Conservation (phyloP, 306 rosid species). For the Gastrolobium bilobum region DNA sequence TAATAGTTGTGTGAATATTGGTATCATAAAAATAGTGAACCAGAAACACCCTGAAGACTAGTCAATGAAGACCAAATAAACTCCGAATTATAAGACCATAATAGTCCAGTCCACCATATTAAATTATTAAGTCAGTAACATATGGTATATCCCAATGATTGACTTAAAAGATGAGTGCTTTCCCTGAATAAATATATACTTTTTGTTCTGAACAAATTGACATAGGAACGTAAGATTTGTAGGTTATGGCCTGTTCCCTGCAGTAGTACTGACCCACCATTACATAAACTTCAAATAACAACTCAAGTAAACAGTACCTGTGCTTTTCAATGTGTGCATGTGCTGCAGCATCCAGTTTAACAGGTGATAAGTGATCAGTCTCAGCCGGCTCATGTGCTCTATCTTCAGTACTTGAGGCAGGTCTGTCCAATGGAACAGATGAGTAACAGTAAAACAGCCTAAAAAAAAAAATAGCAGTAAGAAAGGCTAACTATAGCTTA, state of each 20-base stretch:
- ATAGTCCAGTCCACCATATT: background rate
- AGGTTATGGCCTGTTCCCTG: slow-evolving; percentile 18
- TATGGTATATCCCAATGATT: background rate
- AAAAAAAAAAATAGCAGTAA: slow-evolving; percentile 34
- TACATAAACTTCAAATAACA: slow-evolving; percentile 33
- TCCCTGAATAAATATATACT: slow-evolving; percentile 1
- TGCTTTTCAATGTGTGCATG: slow-evolving; percentile 83
- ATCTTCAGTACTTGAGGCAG: slow-evolving; percentile 61
- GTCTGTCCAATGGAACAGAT: slow-evolving; percentile 60
- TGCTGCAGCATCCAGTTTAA: slow-evolving; percentile 82
- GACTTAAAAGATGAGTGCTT: slow-evolving; percentile 9
- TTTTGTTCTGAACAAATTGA: slow-evolving; percentile 6
- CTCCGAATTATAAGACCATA: background rate
- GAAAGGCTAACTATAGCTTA: slow-evolving; percentile 53
- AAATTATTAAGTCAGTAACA: slow-evolving; percentile 1
- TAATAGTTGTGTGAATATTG: slow-evolving; percentile 7
- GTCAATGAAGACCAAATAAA: slow-evolving; percentile 15
- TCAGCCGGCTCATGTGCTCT: slow-evolving; percentile 59
- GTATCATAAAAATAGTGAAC: slow-evolving; percentile 17
- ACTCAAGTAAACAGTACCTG: slow-evolving; percentile 57
- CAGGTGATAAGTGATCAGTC: slow-evolving; percentile 60
- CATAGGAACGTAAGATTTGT: slow-evolving; percentile 17
- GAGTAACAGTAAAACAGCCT: slow-evolving; percentile 41
- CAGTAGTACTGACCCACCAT: slow-evolving; percentile 35
- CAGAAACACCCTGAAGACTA: background rate